A percentile compares a stretch with the other conserved stretches of the same genome.
Conservation (phyloP, 306 rosid genomes). For the Lathyrus aphaca region DNA sequence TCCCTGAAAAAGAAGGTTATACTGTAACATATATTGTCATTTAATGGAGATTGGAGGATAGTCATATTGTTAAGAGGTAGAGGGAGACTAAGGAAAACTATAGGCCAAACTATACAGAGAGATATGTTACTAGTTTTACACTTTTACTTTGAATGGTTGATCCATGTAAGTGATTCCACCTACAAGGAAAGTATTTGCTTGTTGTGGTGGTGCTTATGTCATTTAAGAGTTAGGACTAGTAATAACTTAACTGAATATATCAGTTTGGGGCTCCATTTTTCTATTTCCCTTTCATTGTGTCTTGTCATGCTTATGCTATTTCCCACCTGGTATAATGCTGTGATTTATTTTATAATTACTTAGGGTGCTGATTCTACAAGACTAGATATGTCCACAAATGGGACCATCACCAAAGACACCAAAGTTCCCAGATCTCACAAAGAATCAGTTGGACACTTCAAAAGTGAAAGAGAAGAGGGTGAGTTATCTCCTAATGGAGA, state of each 20-base stretch:
- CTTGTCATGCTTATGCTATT: slow-evolving; percentile 27
- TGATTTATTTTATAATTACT: slow-evolving; percentile 35
- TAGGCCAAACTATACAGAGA: not conserved
- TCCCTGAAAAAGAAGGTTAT: not conserved
- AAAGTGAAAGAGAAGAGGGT: slow-evolving; percentile 94
- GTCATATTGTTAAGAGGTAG: not conserved
- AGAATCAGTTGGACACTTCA: slow-evolving; percentile 71
- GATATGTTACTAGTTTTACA: not conserved
- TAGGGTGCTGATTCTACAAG: slow-evolving; percentile 81
- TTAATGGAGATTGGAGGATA: not conserved
- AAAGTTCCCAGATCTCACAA: slow-evolving; percentile 62
- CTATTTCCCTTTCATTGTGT: slow-evolving; percentile 1
- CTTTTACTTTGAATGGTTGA: not conserved
- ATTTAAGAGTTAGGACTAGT: slow-evolving; percentile 17
- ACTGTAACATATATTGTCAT: not conserved
- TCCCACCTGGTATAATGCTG: slow-evolving; percentile 8
- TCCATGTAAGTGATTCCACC: not conserved
- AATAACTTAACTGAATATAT: slow-evolving; percentile 5
- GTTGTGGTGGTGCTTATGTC: not conserved
- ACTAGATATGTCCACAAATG: slow-evolving; percentile 62
- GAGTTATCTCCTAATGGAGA: slow-evolving; percentile 98
- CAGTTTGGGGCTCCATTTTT: slow-evolving; percentile 15
- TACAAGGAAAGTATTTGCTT: not conserved
- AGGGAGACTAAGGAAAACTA: not conserved
- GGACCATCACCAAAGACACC: slow-evolving; percentile 49